Base-by-base conservation (phyloP, 2,329 filamentous ascomycete genomes). In the Erysiphe neolycopersici region DNA sequence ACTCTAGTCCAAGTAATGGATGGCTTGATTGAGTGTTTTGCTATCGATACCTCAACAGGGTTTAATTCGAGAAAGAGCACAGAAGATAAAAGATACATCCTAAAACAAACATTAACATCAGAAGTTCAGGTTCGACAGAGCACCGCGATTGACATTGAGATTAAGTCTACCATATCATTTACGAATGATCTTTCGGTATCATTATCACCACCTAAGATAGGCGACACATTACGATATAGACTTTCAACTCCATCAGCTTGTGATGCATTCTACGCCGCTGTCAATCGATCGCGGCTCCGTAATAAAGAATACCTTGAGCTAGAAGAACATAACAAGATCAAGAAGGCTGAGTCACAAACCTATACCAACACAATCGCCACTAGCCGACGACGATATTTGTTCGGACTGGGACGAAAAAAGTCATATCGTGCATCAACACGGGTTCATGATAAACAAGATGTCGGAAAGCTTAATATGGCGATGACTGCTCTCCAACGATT, bases 141-240 rank as follows among this genome's bases (percentile, higher is more conserved):
- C 53, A 98, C 84, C 18, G 81, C 80, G 3, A 71, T 98, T 30
- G 89, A 98, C 57, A 81, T 98, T 44, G 89, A 91, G 50, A 82
- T 98, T 49, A 79, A 84, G 42, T 94, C 87, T 6, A 82, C 82
- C 1, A 79, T 41, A 29, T 41, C 19, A 29, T 26, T 19, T 8
- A 17, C n/a, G 5, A 41, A 41, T 6, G 26, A 30, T 6, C 31
- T 19, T 6, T 19, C 10, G 9, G 26, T 16, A 10, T 41, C 38
- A 26, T n/a, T 8, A 41, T 29, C 38, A 2, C 13, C 19, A 26
- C 38, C 13, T 41, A 11, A 41, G 13, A n/a, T 30, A 5, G 26
- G 38, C 22, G 38, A 41, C 31, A 41, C 38, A n/a, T 41, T 41
- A 41, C 19, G 38, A 41, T 41, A 41, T 30, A 41, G 38, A 14